phyloP scores from a whole-genome alignment of 257 asterid species.

The Dorcoceras hygrometricum region DNA sequence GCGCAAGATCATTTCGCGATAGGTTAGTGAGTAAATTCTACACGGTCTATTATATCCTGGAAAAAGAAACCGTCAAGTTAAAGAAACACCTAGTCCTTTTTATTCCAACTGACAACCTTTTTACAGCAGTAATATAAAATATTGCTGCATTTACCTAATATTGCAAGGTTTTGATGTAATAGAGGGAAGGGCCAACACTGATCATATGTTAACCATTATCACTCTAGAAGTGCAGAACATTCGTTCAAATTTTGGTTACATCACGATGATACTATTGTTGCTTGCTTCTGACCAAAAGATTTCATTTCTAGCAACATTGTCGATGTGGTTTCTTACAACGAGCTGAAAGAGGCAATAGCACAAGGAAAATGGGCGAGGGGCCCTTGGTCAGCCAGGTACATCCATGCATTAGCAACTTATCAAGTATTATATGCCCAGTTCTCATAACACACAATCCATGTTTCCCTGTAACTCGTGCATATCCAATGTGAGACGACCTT shows the following conservation, averaged over 20 bases:
- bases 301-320: slow-evolving; percentile 66
- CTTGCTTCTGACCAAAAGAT: slow-evolving; percentile 24
- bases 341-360: slow-evolving; percentile 88
- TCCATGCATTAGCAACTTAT: neutral
- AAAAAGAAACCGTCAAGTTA: neutral
- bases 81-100: neutral
- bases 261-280: neutral
- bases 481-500: neutral
- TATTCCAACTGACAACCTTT: neutral
- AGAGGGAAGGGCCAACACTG: neutral
- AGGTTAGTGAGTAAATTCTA: slow-evolving; percentile 37
- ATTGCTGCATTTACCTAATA: neutral
- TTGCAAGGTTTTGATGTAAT: neutral
- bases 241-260: neutral
- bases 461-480: neutral
- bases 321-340: slow-evolving; percentile 77
- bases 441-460: neutral
- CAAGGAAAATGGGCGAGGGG: slow-evolving; percentile 99
- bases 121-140: neutral
- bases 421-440: slow-evolving; percentile 3
- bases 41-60: neutral
- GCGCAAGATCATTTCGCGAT: slow-evolving; percentile 73
- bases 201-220: neutral
- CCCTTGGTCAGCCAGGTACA: slow-evolving; percentile 97
- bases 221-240: neutral